These are phyloP conservation scores for Metschnikowia bowlesiae DNA, from an alignment of 805 yeast species.

Conservation along the genomic window DNA sequence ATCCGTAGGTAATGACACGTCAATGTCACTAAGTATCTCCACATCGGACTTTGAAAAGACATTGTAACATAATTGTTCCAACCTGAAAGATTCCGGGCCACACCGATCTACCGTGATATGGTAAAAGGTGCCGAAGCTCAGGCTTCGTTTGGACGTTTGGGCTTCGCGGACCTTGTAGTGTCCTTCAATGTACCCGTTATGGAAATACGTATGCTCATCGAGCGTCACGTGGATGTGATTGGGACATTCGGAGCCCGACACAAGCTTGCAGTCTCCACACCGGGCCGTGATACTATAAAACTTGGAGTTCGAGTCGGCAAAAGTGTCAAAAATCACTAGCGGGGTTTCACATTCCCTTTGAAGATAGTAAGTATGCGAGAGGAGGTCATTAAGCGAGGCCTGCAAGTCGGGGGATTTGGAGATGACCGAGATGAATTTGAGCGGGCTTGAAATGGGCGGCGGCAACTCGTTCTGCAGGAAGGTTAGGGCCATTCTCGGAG, in stretches of 20 bases:
- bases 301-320: neutral
- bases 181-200: constrained; percentile 14
- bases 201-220: constrained; percentile 11
- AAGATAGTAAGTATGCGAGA: constrained; percentile 1
- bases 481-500: neutral
- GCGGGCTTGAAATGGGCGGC: constrained; percentile 7
- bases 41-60: constrained; percentile 7
- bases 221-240: neutral
- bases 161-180: constrained; percentile 9
- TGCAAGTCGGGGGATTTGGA: neutral
- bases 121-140: constrained; percentile 2
- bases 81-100: constrained; percentile 3
- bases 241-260: constrained; percentile 3
- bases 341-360: constrained; percentile 2
- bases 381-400: neutral
- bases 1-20: neutral
- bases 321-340: neutral
- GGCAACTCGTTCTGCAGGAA: constrained; percentile 5
- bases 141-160: constrained; percentile 13
- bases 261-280: constrained; percentile 2
- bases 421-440: constrained; percentile 8
- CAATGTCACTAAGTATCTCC: neutral
- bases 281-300: constrained; percentile 4
- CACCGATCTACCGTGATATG: neutral
- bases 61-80: constrained; percentile 4